Evolutionary conservation across 2,329 filamentous ascomycete species (phyloP), one percentile per base, ranked within the genome.

Genomic region (Neospermospora avenae): DNA sequence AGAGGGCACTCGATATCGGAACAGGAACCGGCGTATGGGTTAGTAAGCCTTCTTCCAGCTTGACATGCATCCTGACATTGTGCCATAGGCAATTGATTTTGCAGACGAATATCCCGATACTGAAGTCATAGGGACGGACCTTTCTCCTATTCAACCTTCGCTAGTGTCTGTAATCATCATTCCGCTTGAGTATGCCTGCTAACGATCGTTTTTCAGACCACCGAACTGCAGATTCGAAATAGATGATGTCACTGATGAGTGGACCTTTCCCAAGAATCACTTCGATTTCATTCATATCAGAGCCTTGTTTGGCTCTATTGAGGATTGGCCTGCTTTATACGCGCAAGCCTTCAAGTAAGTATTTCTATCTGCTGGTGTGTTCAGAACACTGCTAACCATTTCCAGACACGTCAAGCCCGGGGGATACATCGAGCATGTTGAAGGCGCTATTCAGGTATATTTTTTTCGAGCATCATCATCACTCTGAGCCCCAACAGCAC

Each of bases 201-300:
- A 37, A 59, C 18, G 5, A 25, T 20, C 3, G 5, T 22, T 2
- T n/a, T 13, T 7, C 25, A 64, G 62, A 5, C 84, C 84, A 0
- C 76, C 78, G 46, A 89, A 89, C 67, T 81, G 84, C 63, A 78
- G 81, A 57, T 89, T 88, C 66, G 78, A 86, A 51, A 80, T 89
- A 54, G 85, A 89, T 68, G 86, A 89, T 68, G 81, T 81, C 34
- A 75, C 80, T 22, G 70, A 74, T 37, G 63, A 68, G 28, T 77
- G 76, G 76, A 73, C 76, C 64, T 76, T 74, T 59, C 66, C 66
- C 2, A 57, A 63, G 10, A 78, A 85, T 63, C 73, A 78, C 60
- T 83, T 85, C 67, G 84, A 87, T 72, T 83, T 80, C 64, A 80
- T 88, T 65, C 84, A 86, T 70, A 78, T 81, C 2, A 79, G 81